These are phyloP conservation scores for Aspergillus brasiliensis DNA, from an alignment of 2,329 filamentous ascomycete species.

Conservation along the genomic window DNA sequence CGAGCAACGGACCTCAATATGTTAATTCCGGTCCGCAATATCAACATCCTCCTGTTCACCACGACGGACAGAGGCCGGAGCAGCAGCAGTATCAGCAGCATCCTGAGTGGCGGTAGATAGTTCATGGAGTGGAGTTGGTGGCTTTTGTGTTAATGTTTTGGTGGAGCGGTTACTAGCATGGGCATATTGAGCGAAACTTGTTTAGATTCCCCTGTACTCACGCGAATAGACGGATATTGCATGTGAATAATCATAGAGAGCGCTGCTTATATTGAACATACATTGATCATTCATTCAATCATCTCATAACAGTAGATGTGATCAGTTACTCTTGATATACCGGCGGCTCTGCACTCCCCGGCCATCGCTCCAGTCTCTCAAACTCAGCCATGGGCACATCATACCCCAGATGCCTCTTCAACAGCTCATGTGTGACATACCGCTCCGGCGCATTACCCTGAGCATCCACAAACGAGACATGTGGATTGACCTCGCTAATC, in stretches of 20 bases:
- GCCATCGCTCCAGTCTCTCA: constrained; percentile 1
- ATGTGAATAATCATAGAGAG: no score
- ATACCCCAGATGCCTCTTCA: constrained; percentile 9
- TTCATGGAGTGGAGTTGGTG: background rate
- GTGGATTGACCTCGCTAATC: constrained; percentile 7
- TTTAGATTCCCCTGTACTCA: background rate
- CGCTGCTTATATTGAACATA: background rate
- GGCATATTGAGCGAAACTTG: background rate
- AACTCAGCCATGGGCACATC: constrained; percentile 6
- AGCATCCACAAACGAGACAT: constrained; percentile 8
- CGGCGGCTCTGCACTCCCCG: background rate
- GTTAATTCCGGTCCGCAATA: background rate
- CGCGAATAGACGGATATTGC: no score
- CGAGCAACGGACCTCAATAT: background rate
- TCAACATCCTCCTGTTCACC: background rate
- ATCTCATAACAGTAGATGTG: no score
- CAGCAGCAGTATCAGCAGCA: background rate
- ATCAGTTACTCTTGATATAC: background rate
- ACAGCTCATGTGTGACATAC: constrained; percentile 8
- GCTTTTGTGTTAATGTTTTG: background rate
- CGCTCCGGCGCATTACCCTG: constrained; percentile 8
- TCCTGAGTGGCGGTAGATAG: background rate
- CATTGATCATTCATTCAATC: background rate
- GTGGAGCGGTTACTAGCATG: background rate
- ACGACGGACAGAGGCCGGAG: background rate